phyloP scores from a whole-genome alignment of 2,329 filamentous ascomycete species.

The Penicillium sp. region DNA sequence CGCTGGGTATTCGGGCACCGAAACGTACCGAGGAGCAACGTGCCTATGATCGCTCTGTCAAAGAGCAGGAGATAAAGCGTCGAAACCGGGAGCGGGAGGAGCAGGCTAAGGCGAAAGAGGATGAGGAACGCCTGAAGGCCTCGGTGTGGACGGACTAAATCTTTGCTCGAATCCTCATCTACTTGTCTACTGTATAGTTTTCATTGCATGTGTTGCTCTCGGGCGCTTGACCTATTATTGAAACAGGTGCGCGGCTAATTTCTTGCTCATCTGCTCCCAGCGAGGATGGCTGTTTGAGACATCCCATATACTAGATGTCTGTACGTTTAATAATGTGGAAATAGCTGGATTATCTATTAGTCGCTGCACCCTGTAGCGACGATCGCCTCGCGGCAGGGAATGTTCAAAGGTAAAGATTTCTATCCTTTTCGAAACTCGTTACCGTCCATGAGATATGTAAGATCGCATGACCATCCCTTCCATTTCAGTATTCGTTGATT shows the following conservation, averaged over 20 bases:
- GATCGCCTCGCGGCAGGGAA: neutral
- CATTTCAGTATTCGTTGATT: constrained; percentile 26
- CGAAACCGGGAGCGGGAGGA: constrained; percentile 73
- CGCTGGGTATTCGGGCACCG: constrained; percentile 78
- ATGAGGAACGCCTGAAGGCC: constrained; percentile 73
- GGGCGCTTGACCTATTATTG: constrained; percentile 2
- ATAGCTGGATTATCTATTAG: constrained; percentile 3
- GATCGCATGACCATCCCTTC: constrained; percentile 7
- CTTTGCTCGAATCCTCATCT: neutral
- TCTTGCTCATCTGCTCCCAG: neutral
- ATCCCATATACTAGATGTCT: neutral
- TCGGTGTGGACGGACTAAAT: constrained; percentile 78
- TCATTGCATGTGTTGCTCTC: constrained; percentile 13
- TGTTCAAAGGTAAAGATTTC: constrained; percentile 1
- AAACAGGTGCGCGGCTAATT: neutral
- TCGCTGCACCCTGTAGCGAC: constrained; percentile 1
- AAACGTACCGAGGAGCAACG: constrained; percentile 85
- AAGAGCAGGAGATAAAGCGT: constrained; percentile 81
- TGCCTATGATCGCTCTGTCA: constrained; percentile 80
- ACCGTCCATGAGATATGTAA: constrained; percentile 8
- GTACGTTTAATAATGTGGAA: neutral
- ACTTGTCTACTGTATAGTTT: neutral
- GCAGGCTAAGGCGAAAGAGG: constrained; percentile 65
- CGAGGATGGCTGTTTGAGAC: neutral
- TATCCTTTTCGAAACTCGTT: neutral